Conservation (phyloP, 1,284 basidiomycete genomes). For the Irpex sp. region DNA sequence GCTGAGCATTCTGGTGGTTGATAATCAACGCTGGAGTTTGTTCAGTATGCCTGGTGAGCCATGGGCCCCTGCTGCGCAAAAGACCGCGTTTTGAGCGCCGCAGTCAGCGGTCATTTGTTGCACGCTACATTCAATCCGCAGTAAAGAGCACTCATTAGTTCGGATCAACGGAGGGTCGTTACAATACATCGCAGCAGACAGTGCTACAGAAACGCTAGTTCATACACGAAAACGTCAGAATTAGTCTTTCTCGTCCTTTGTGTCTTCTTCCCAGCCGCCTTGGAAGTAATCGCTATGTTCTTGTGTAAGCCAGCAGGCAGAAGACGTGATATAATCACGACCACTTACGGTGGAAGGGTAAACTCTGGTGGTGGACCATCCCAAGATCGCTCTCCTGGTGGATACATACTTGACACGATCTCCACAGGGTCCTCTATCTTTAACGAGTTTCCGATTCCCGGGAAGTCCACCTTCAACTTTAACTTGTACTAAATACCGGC, state of each 20-base stretch:
- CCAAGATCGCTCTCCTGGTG: background rate
- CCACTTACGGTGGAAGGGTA: constrained; percentile 1
- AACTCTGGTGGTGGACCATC: constrained; percentile 5
- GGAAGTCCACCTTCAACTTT: constrained; percentile 10
- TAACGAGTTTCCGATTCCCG: constrained; percentile 9
- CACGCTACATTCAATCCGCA: background rate
- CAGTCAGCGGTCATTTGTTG: background rate
- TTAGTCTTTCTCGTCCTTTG: background rate
- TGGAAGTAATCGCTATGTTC: background rate
- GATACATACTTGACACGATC: constrained; percentile 2
- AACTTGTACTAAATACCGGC: constrained; percentile 2
- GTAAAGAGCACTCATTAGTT: background rate
- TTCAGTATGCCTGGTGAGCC: too few relatives aligned
- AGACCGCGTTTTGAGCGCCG: too few relatives aligned
- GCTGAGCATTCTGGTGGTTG: too few relatives aligned
- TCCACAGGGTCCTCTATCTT: constrained; percentile 1
- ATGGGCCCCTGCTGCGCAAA: too few relatives aligned
- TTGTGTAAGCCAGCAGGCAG: background rate
- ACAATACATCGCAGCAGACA: background rate
- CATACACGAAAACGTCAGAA: background rate
- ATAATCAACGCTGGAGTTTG: too few relatives aligned
- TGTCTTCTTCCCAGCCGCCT: background rate
- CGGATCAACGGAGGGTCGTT: background rate
- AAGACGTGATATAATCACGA: background rate
- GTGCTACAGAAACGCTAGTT: background rate